Percentiles rank a stretch among this genome's conserved stretches.
These are phyloP conservation scores for Chrysanthemum seticuspe DNA, from an alignment of 129 eudicot species.

Conservation along the genomic window DNA sequence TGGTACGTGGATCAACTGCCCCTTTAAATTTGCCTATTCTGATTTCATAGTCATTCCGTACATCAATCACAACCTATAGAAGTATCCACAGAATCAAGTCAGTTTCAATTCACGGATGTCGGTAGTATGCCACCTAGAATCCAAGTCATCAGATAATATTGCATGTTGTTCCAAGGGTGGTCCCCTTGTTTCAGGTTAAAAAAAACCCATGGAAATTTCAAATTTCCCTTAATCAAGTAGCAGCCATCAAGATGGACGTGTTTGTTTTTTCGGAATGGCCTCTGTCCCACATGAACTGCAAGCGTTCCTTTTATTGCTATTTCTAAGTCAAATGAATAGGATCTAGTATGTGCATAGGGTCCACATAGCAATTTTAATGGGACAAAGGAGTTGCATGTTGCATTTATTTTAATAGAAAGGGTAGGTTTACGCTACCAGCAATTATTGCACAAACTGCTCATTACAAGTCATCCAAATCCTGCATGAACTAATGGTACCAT, in stretches of 20 bases:
- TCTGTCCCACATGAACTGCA: conserved; percentile 8
- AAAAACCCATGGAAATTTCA: neutral
- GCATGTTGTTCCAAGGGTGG: conserved; percentile 9
- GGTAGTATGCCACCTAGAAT: conserved; percentile 9
- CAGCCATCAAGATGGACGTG: conserved; percentile 2
- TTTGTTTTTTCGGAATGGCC: neutral
- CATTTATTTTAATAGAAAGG: neutral
- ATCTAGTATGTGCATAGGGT: neutral
- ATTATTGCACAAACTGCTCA: neutral
- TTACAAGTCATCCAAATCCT: neutral
- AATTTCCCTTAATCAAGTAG: conserved; percentile 10
- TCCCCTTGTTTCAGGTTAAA: conserved; percentile 9
- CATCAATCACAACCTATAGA: conserved; percentile 86
- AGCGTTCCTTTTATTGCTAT: neutral
- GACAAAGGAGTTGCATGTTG: conserved; percentile 8
- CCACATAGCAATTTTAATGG: neutral
- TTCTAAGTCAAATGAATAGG: conserved; percentile 11
- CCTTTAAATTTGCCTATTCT: conserved; percentile 92
- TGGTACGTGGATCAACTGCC: conserved; percentile 87
- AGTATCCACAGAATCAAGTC: neutral
- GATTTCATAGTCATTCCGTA: conserved; percentile 89
- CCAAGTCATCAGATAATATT: conserved; percentile 10
- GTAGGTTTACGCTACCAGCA: neutral
- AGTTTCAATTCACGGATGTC: conserved; percentile 10
- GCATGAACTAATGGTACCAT: neutral